A percentile compares a stretch with the other conserved stretches of the same genome.
These are phyloP conservation scores for Moricandia moricandioides DNA, from an alignment of 345 rosid genomes.

Conservation along the genomic window DNA sequence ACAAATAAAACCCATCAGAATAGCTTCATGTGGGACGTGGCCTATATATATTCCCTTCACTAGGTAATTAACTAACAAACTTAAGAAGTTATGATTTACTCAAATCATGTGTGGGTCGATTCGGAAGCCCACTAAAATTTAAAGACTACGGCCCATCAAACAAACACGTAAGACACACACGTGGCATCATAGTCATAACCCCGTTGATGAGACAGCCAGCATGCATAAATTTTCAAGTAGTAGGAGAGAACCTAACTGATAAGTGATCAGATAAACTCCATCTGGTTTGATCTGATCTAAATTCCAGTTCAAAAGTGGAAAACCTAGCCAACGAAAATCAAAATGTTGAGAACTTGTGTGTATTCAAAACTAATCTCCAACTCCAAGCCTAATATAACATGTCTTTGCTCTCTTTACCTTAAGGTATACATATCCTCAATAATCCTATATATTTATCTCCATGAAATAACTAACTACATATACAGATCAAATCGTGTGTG, in stretches of 20 bases:
- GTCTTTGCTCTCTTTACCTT: slow-evolving; percentile 16
- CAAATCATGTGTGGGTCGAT: too few species aligned
- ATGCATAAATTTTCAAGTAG: not conserved
- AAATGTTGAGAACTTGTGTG: slow-evolving; percentile 20
- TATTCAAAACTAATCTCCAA: slow-evolving; percentile 4
- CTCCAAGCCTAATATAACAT: not conserved
- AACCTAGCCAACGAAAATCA: not conserved
- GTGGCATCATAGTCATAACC: slow-evolving; percentile 16
- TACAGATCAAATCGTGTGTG: not conserved
- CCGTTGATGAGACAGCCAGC: slow-evolving; percentile 17
- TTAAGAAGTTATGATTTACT: too few species aligned
- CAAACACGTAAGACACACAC: not conserved
- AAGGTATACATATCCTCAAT: slow-evolving; percentile 4
- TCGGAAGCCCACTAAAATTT: not conserved
- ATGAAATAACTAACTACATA: not conserved
- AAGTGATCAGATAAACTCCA: not conserved
- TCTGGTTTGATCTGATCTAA: not conserved
- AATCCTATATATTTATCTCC: not conserved
- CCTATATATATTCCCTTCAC: too few species aligned
- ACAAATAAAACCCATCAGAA: too few species aligned
- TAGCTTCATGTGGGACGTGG: too few species aligned
- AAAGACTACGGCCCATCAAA: not conserved
- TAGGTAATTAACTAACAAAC: too few species aligned
- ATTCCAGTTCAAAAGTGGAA: not conserved
- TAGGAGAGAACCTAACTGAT: not conserved